A percentile compares a stretch with the other conserved stretches of the same genome.
Evolutionary conservation across 2,329 filamentous ascomycete species (phyloP).

Genomic region (Neopestalotiopsis rosae): DNA sequence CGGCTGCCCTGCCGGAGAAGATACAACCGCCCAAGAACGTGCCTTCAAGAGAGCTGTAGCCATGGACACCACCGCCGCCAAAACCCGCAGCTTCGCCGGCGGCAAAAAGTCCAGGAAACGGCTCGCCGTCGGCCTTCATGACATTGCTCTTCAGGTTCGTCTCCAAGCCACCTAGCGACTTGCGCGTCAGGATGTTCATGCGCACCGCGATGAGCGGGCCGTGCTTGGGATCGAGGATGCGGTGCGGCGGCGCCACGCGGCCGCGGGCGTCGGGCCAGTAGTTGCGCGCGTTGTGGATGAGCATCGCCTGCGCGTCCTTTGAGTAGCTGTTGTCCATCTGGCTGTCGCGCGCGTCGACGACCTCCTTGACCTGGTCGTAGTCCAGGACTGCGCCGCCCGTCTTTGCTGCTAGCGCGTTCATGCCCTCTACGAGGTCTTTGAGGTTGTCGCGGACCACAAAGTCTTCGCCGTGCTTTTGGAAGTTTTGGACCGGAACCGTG

Average conservation of each 20-base stretch:
- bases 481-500: conserved; percentile 60
- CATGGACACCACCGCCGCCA: conserved; percentile 66
- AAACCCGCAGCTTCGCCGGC: conserved; percentile 67
- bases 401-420: conserved; percentile 60
- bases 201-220: conserved; percentile 65
- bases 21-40: conserved; percentile 69
- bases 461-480: conserved; percentile 63
- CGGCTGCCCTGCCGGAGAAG: conserved; percentile 64
- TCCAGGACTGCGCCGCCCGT: conserved; percentile 54
- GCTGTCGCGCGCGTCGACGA: conserved; percentile 57
- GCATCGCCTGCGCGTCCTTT: conserved; percentile 68
- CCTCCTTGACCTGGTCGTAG: conserved; percentile 46
- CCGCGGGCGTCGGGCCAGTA: conserved; percentile 60
- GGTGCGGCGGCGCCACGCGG: conserved; percentile 59
- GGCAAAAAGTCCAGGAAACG: conserved; percentile 62
- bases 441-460: conserved; percentile 64
- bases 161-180: conserved; percentile 66
- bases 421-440: conserved; percentile 58
- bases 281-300: conserved; percentile 59
- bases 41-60: conserved; percentile 66
- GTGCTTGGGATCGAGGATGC: conserved; percentile 57
- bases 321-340: conserved; percentile 62
- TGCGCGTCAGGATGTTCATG: conserved; percentile 65
- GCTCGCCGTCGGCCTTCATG: conserved; percentile 52
- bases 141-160: conserved; percentile 63